Conservation (phyloP, 1,284 basidiomycete species). For the Cutaneotrichosporon sp. region DNA sequence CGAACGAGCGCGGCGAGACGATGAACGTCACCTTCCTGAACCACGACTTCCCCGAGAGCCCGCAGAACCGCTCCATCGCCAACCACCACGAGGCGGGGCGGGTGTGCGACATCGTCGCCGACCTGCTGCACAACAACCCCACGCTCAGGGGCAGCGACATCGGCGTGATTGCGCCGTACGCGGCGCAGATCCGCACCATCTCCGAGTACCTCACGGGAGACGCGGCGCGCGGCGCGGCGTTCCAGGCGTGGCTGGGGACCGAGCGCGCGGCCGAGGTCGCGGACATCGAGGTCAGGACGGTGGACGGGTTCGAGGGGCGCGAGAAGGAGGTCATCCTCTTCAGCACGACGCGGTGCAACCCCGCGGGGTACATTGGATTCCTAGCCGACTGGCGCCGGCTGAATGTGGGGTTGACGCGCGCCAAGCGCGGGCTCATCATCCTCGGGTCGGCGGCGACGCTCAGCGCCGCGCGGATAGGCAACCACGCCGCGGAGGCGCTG, state of each 20-base stretch:
- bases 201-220: slow-evolving; percentile 59
- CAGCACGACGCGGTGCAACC: slow-evolving; percentile 82
- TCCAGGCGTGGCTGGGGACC: slow-evolving; percentile 63
- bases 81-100: slow-evolving; percentile 75
- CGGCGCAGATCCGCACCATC: slow-evolving; percentile 73
- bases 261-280: slow-evolving; percentile 65
- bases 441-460: slow-evolving; percentile 75
- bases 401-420: slow-evolving; percentile 85
- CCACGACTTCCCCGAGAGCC: slow-evolving; percentile 67
- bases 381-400: slow-evolving; percentile 82
- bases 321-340: slow-evolving; percentile 92
- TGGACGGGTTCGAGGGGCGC: slow-evolving; percentile 90
- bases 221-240: slow-evolving; percentile 55
- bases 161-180: slow-evolving; percentile 84
- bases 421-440: slow-evolving; percentile 78
- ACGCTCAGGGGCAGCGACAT: slow-evolving; percentile 73
- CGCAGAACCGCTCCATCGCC: slow-evolving; percentile 67
- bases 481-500: slow-evolving; percentile 26
- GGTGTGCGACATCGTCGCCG: slow-evolving; percentile 74
- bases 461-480: slow-evolving; percentile 40
- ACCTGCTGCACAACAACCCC: slow-evolving; percentile 70
- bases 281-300: slow-evolving; percentile 78
- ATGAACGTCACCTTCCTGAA: slow-evolving; percentile 71
- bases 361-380: slow-evolving; percentile 75
- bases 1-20: slow-evolving; percentile 21